phyloP scores from a whole-genome alignment of 805 yeast genomes.

The Cyberlindnera misumaiensis region DNA sequence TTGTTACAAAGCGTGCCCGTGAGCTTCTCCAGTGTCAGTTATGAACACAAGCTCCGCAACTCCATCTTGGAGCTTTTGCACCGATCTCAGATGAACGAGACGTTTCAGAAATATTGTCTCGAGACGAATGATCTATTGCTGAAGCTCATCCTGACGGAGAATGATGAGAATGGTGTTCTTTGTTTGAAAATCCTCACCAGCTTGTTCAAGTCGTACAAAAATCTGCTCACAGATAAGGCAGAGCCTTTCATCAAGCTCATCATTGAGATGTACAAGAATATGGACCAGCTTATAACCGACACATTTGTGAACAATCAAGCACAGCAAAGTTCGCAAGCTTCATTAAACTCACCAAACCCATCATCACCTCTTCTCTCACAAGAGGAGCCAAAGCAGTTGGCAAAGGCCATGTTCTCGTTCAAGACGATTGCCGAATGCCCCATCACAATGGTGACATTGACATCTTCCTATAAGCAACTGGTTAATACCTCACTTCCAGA shows the following conservation, averaged over 20 bases:
- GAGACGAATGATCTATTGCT: conserved; percentile 55
- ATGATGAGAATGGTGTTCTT: conserved; percentile 91
- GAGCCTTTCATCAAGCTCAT: conserved; percentile 74
- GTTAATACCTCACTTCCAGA: conserved; percentile 64
- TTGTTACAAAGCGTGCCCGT: conserved; percentile 64
- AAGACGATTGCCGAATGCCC: conserved; percentile 95
- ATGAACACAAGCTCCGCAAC: conserved; percentile 74
- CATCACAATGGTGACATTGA: conserved; percentile 87
- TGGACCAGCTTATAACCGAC: conserved; percentile 66
- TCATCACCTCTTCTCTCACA: conserved; percentile 33
- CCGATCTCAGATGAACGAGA: conserved; percentile 76
- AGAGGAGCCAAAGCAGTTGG: conserved; percentile 44
- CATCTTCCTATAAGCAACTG: conserved; percentile 76
- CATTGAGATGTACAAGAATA: conserved; percentile 67
- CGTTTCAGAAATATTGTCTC: conserved; percentile 63
- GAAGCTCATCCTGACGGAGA: conserved; percentile 60
- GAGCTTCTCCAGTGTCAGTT: conserved; percentile 56
- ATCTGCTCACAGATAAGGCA: conserved; percentile 59
- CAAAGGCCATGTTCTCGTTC: conserved; percentile 72
- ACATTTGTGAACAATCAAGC: conserved; percentile 42
- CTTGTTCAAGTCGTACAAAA: conserved; percentile 78
- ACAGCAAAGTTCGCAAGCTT: conserved; percentile 7
- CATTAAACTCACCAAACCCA: conserved; percentile 30
- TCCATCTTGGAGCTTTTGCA: conserved; percentile 73
- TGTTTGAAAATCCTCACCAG: conserved; percentile 84